A percentile compares a stretch with the other conserved stretches of the same genome.
Evolutionary conservation across 495 filamentous ascomycete genomes (phyloP).

Genomic region (Podospora tetraspora): DNA sequence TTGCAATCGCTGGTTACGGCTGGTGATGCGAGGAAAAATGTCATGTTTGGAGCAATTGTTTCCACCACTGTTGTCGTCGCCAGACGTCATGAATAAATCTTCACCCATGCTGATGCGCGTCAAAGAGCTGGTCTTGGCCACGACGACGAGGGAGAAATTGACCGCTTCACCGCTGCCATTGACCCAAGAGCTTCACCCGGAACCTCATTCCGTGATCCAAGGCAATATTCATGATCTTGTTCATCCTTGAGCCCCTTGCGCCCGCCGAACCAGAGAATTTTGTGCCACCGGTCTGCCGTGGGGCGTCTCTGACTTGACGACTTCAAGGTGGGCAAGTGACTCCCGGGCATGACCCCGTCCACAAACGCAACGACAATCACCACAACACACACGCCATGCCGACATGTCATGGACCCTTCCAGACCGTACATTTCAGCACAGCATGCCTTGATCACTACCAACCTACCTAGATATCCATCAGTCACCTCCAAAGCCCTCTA

Average conservation of each 20-base stretch:
- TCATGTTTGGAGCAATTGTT: background rate
- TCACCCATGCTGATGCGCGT: too few relatives aligned
- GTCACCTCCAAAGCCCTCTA: background rate
- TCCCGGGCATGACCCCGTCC: background rate
- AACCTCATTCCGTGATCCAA: background rate
- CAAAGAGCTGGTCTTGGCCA: background rate
- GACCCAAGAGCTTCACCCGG: background rate
- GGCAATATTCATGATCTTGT: background rate
- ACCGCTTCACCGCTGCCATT: background rate
- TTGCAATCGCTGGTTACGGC: constrained; percentile 48
- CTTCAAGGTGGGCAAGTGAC: background rate
- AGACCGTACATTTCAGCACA: background rate
- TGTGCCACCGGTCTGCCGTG: background rate
- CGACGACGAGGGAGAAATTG: background rate
- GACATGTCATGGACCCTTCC: background rate
- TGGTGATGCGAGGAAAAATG: constrained; percentile 57
- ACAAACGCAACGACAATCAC: background rate
- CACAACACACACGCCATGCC: background rate
- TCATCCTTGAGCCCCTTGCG: background rate
- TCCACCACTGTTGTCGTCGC: background rate
- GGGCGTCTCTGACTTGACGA: background rate
- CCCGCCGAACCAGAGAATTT: background rate
- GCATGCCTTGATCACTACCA: background rate
- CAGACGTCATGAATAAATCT: too few relatives aligned
- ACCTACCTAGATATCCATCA: background rate